Evolutionary conservation across 208 protist genomes (phyloP), one percentile per base, ranked within the genome.

Genomic region (Wallacemonas sp.): DNA sequence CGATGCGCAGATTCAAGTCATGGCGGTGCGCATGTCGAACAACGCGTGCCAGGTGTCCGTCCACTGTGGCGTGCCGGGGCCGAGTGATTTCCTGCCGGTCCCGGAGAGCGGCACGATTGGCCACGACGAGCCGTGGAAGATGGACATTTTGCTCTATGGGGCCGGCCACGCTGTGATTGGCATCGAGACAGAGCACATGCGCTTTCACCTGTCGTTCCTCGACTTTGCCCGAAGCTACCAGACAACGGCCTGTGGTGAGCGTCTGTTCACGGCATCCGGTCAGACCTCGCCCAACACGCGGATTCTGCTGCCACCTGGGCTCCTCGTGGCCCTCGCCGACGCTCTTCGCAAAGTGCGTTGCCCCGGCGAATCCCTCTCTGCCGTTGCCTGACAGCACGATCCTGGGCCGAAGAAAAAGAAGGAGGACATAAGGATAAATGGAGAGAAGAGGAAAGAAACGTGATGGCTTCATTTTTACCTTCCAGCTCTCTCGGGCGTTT

Each of bases 111-210:
- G 29, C 11, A 38, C 54, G 3, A 64, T 68, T 31, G 45, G 14
- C n/a, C 22, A 8, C 29, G 32, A 65, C 57, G 23, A 36, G 14
- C 62, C 68, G 12, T 86, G 80, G 80, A 44, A 48, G 31, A 44
- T 86, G 36, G 80, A 86, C 66, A 45, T 86, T 39, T 54, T 86
- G 36, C 28, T 86, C 12, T 86, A 86, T 65, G 39, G 49, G 3
- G 67, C 61, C 8, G 78, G 72, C 45, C 68, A 66, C 39, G 76
- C 73, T 36, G 50, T 82, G 16, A 63, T 86, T 32, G 75, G 66
- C n/a, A 55, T 86, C n/a, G 72, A 86, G 49, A 72, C 67, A n/a
- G 65, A 69, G 32, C 28, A 79, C 31, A 69, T 39, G 38, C 28
- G 18, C 4, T 63, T 76, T 44, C 70, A 70, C 36, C 11, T 76